Conservation (phyloP, 352 stramenopile genomes). For the Globisporangium alternatum region DNA sequence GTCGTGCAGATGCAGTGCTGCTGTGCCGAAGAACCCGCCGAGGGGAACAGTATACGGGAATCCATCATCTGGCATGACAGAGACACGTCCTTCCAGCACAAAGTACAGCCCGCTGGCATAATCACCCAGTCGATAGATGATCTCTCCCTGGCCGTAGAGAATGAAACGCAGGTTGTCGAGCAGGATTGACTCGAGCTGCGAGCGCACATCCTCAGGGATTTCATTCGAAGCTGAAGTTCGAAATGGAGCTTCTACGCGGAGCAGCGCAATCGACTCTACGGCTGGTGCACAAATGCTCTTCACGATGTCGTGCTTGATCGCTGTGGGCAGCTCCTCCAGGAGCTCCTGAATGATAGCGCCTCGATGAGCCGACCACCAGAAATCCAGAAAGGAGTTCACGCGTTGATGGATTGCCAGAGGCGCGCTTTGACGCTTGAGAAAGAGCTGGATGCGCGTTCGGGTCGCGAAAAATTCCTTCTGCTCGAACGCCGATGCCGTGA, state of each 20-base stretch:
- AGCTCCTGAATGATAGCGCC: slow-evolving; percentile 61
- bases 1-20: slow-evolving; percentile 24
- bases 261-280: slow-evolving; percentile 38
- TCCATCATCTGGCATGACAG: slow-evolving; percentile 22
- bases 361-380: slow-evolving; percentile 65
- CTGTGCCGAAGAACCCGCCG: slow-evolving; percentile 48
- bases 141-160: slow-evolving; percentile 55
- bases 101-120: slow-evolving; percentile 52
- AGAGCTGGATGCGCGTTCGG: slow-evolving; percentile 52
- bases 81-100: slow-evolving; percentile 45
- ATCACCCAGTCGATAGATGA: slow-evolving; percentile 54
- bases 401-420: slow-evolving; percentile 47
- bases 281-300: slow-evolving; percentile 52
- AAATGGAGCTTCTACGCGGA: slow-evolving; percentile 24
- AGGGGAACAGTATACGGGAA: slow-evolving; percentile 30
- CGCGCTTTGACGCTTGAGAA: slow-evolving; percentile 57
- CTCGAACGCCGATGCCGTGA: slow-evolving; percentile 62
- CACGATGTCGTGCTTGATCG: slow-evolving; percentile 57
- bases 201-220: slow-evolving; percentile 6
- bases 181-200: slow-evolving; percentile 43
- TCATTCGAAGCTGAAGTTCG: background rate
- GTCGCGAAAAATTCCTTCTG: slow-evolving; percentile 69
- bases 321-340: slow-evolving; percentile 44
- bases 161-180: slow-evolving; percentile 58
- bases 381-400: slow-evolving; percentile 67